These are phyloP conservation scores for Rhodotorula sp. DNA, from an alignment of 1,284 basidiomycete genomes.

Conservation along the genomic window DNA sequence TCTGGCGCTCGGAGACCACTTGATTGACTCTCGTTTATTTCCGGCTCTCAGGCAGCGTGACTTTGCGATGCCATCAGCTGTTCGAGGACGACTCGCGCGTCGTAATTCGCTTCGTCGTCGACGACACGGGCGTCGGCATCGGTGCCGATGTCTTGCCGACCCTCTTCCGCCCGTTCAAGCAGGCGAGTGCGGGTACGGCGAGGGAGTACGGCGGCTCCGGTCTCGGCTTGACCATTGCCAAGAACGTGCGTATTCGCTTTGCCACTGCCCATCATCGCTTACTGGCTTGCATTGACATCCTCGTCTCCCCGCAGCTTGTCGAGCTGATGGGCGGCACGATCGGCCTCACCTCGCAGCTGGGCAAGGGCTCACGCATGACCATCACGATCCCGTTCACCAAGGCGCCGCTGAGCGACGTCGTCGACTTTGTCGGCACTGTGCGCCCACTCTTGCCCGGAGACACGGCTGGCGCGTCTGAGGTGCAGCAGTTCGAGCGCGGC, in stretches of 20 bases:
- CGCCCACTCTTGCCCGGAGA: not conserved
- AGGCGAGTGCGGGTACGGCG: slow-evolving; percentile 39
- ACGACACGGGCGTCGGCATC: slow-evolving; percentile 51
- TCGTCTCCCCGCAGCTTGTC: slow-evolving; percentile 22
- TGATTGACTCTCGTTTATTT: not conserved
- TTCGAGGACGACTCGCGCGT: slow-evolving; percentile 44
- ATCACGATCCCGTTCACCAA: slow-evolving; percentile 39
- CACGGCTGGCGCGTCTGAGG: not conserved
- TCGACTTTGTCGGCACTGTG: slow-evolving; percentile 2
- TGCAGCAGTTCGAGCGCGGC: not conserved
- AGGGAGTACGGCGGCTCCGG: slow-evolving; percentile 42
- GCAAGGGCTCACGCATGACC: slow-evolving; percentile 25
- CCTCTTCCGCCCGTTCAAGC: slow-evolving; percentile 51
- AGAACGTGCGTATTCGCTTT: slow-evolving; percentile 17
- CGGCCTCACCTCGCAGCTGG: slow-evolving; percentile 23
- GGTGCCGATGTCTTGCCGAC: slow-evolving; percentile 45
- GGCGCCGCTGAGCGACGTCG: slow-evolving; percentile 16
- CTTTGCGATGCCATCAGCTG: slow-evolving; percentile 46
- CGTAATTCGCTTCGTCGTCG: slow-evolving; percentile 46
- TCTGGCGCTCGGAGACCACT: too few relatives aligned
- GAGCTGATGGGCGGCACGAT: slow-evolving; percentile 39
- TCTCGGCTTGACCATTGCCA: slow-evolving; percentile 31
- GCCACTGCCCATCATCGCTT: too few relatives aligned
- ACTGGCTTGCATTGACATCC: not conserved
- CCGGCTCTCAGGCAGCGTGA: slow-evolving; percentile 34